Evolutionary conservation across 345 rosid species (phyloP), one percentile per base, ranked within the genome.

Genomic region (Cardamine chenopodiifolia): DNA sequence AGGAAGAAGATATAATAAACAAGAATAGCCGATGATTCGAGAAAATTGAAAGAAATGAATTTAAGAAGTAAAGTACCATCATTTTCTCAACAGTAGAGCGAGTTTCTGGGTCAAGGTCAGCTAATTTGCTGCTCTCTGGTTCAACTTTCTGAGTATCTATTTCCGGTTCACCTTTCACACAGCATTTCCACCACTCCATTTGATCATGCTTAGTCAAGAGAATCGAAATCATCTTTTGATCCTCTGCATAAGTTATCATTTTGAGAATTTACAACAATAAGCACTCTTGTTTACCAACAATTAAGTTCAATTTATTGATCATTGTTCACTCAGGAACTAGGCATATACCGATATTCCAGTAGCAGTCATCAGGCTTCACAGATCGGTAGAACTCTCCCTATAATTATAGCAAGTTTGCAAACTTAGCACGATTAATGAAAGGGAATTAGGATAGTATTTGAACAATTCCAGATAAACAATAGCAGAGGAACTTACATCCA

Each of bases 81-180:
- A 90, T 92, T 86, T 95, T 95, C 79, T 95, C 99, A 55, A 92
- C 97, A 64, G 98, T 90, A 49, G 81, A 85, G 49, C 98, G 81
- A 40, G 97, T 90, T 79, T 95, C 97, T 7, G 90, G 87, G 70
- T 95, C 99, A 49, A 92, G 85, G 81, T 95, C 98, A 64, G 88
- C 82, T 15, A 95, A 79, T 76, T 90, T 92, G 81, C 98, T 95
- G 78, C 62, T 92, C 83, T 92, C 99, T 47, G 98, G 99, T 75
- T 95, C 98, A 74, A 95, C 98, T 73, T 92, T 95, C 82, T 95
- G 99, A 13, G 99, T 95, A 64, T 95, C 97, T 32, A 92, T 79
- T 62, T 95, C 94, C 67, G 99, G 96, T 37, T 80, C 99, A 55
- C 98, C 99, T 74, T 92, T 92, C 72, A 90, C 80, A 78, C 92